Percentiles rank a stretch among this genome's conserved stretches.
Conservation (phyloP, 2,329 filamentous ascomycete species). For the Coniochaeta sp. region DNA sequence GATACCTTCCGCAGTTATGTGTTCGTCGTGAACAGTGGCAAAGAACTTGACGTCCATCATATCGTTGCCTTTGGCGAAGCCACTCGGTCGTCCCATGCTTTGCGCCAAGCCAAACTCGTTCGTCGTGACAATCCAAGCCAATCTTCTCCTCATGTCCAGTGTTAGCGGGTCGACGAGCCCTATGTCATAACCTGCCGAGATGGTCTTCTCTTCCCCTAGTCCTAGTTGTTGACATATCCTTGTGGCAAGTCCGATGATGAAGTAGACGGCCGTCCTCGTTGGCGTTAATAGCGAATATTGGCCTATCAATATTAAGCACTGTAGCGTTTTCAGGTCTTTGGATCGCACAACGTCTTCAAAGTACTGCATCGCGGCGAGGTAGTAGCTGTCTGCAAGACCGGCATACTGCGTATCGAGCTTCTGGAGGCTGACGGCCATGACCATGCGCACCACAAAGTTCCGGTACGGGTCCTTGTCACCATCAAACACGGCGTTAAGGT, state of each 20-base stretch:
- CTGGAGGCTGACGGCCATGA: constrained; percentile 90
- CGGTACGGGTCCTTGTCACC: constrained; percentile 72
- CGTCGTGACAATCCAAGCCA: constrained; percentile 81
- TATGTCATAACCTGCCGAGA: constrained; percentile 55
- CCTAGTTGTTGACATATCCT: constrained; percentile 86
- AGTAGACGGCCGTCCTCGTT: constrained; percentile 87
- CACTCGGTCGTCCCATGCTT: constrained; percentile 78
- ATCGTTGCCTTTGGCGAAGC: constrained; percentile 75
- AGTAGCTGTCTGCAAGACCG: constrained; percentile 92
- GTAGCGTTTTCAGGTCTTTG: constrained; percentile 86
- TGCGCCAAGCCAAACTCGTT: constrained; percentile 89
- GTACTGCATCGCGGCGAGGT: constrained; percentile 78
- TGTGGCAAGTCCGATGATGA: constrained; percentile 81
- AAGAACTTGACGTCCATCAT: constrained; percentile 84
- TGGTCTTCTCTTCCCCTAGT: constrained; percentile 81
- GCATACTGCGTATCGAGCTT: constrained; percentile 85
- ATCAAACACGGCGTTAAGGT: constrained; percentile 74
- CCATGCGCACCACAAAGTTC: constrained; percentile 84
- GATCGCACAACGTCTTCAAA: constrained; percentile 76
- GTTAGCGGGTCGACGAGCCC: constrained; percentile 62
- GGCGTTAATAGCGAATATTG: constrained; percentile 91
- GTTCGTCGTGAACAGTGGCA: constrained; percentile 70
- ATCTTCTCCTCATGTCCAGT: constrained; percentile 79
- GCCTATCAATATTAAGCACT: constrained; percentile 80
- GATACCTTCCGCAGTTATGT: constrained; percentile 74